These are phyloP conservation scores for Eucalyptus urophylla DNA, from an alignment of 345 rosid genomes.

Conservation along the genomic window DNA sequence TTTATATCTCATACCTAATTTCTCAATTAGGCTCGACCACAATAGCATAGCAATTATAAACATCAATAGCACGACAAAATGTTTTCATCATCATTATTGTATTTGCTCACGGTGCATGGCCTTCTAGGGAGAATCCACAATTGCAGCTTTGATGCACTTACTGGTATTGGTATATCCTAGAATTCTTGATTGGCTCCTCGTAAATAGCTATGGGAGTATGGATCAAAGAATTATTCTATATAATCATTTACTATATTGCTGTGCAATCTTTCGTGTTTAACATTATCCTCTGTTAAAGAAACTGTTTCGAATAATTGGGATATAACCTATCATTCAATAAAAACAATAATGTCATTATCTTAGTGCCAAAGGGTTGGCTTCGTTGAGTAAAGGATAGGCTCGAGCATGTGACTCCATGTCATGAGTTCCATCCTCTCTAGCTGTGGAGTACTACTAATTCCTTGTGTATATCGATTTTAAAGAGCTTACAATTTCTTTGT, in stretches of 20 bases:
- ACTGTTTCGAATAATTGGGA: background rate
- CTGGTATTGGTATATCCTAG: background rate
- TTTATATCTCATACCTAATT: background rate
- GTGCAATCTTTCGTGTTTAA: background rate
- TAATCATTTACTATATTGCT: background rate
- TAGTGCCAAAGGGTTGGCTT: background rate
- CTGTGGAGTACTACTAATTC: background rate
- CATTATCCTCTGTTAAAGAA: background rate
- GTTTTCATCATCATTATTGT: background rate
- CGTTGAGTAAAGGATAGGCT: background rate
- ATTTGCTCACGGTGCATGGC: background rate
- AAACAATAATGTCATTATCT: background rate
- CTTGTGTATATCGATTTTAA: background rate
- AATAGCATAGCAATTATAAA: background rate
- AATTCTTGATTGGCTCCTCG: background rate
- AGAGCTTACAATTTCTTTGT: background rate
- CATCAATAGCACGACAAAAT: background rate
- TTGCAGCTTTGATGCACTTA: background rate
- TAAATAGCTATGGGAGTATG: background rate
- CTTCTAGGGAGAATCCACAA: background rate
- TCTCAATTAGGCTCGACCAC: background rate
- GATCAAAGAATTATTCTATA: background rate
- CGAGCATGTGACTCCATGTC: background rate
- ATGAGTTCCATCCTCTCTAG: too few relatives aligned
- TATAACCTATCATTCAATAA: background rate